Conservation (phyloP, 495 filamentous ascomycete genomes). For the Friedmanniomyces simplex region DNA sequence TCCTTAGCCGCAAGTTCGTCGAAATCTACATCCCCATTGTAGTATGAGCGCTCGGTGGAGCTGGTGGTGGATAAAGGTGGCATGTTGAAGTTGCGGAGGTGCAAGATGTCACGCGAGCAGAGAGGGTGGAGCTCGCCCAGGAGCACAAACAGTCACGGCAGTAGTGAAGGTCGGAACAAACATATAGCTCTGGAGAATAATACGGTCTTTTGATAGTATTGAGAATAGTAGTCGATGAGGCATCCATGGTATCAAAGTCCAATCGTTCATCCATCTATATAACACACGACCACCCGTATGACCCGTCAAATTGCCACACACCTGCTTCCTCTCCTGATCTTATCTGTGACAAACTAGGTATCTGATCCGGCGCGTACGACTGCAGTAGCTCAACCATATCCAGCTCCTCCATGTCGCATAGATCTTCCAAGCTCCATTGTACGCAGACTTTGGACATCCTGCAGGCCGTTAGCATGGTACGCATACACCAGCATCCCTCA, state of each 20-base stretch:
- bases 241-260: too few species aligned
- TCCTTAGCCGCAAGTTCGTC: conserved; percentile 46
- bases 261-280: conserved; percentile 2
- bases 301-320: conserved; percentile 27
- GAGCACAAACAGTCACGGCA: too few species aligned
- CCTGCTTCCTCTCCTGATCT: conserved; percentile 24
- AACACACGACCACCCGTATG: conserved; percentile 28
- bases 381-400: conserved; percentile 71
- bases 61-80: conserved; percentile 27
- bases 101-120: background rate
- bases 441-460: conserved; percentile 91
- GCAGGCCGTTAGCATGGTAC: background rate
- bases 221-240: too few species aligned
- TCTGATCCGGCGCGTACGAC: conserved; percentile 47
- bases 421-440: conserved; percentile 71
- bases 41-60: conserved; percentile 23
- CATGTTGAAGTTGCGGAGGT: background rate
- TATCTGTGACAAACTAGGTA: conserved; percentile 31
- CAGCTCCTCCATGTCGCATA: conserved; percentile 70
- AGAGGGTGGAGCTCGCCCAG: background rate
- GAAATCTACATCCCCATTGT: conserved; percentile 56
- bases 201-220: too few species aligned
- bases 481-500: background rate
- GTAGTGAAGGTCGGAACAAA: too few species aligned
- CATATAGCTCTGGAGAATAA: too few species aligned